Base-by-base conservation (phyloP, 805 yeast genomes). In the Komagataella phaffii region DNA sequence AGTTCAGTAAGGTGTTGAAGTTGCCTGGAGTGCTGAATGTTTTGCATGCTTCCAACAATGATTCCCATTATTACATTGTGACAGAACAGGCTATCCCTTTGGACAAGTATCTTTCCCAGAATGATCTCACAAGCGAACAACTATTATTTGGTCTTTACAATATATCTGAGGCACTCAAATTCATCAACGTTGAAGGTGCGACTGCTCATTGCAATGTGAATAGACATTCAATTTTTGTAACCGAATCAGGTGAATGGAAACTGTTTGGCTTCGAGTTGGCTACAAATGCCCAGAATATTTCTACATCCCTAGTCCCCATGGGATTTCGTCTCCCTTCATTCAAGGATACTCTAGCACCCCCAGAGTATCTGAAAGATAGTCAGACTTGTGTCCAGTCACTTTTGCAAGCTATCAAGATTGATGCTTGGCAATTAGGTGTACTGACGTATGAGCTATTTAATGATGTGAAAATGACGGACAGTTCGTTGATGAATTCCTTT, bases 261-360 rank as follows among this genome's bases (percentile, higher is more conserved):
- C 62, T 90, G 24, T 85, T 85, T 53, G 96, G 96, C 1, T 80
- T 89, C 59, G 97, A 90, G 64, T 64, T 83, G 1, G 65, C 80
- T 43, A 73, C 83, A 1, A 75, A 71, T 51, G 61, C 75, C 46
- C 68, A 75, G 3, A 81, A 74, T 17, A 70, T 66, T 49, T 74
- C 75, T 18, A 61, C 67, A 61, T n/a, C 58, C 48, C 45, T 55
- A 19, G 40, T 56, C 54, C 46, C 65, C 64, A 23, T 44, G 50
- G 62, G 58, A 5, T 51, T 50, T 53, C 60, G 19, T 58, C 64
- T 58, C 47, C 63, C 56, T 51, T 61, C 52, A 45, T 64, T 53
- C 54, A 61, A 53, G 3, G 24, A 49, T 5, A 36, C 54, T 14
- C 21, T 59, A 19, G 19, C 49, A 12, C 85, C 93, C 47, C 81